phyloP scores from a whole-genome alignment of 2,329 filamentous ascomycete species.

The Xylaria sp. region DNA sequence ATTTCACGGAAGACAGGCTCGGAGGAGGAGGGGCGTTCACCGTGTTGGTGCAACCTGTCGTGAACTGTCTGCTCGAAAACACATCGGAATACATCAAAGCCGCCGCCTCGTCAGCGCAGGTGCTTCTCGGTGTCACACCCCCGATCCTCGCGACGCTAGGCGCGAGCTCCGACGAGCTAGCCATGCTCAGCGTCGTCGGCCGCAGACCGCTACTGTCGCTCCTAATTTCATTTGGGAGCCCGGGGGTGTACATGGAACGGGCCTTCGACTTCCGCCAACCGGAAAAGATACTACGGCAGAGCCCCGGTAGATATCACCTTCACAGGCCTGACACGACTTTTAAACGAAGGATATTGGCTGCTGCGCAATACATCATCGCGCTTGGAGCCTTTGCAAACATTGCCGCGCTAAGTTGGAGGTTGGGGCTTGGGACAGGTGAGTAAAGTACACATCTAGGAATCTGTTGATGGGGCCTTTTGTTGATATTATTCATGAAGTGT shows the following conservation, averaged over 20 bases:
- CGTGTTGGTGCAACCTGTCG: slow-evolving; percentile 39
- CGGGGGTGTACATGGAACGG: slow-evolving; percentile 39
- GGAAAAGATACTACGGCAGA: slow-evolving; percentile 29
- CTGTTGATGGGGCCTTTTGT: neutral
- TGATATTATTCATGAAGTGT: slow-evolving; percentile 28
- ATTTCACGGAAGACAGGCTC: slow-evolving; percentile 36
- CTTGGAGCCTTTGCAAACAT: slow-evolving; percentile 34
- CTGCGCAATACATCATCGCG: slow-evolving; percentile 30
- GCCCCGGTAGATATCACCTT: slow-evolving; percentile 12
- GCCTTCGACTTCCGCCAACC: slow-evolving; percentile 40
- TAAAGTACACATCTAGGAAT: neutral
- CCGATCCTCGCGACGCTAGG: slow-evolving; percentile 39
- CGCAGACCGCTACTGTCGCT: slow-evolving; percentile 39
- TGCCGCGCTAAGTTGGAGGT: slow-evolving; percentile 32
- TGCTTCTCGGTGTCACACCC: slow-evolving; percentile 43
- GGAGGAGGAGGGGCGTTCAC: slow-evolving; percentile 35
- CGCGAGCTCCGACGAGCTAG: slow-evolving; percentile 41
- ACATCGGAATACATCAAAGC: slow-evolving; percentile 43
- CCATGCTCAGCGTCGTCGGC: slow-evolving; percentile 39
- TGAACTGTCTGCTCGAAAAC: slow-evolving; percentile 39
- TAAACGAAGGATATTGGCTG: slow-evolving; percentile 1
- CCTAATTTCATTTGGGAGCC: slow-evolving; percentile 39
- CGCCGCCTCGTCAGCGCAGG: slow-evolving; percentile 41
- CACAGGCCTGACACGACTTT: neutral
- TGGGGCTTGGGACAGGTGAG: slow-evolving; percentile 35